Evolutionary conservation across 306 rosid species (phyloP).

Genomic region (barrel medic (Medicago truncatula)): DNA sequence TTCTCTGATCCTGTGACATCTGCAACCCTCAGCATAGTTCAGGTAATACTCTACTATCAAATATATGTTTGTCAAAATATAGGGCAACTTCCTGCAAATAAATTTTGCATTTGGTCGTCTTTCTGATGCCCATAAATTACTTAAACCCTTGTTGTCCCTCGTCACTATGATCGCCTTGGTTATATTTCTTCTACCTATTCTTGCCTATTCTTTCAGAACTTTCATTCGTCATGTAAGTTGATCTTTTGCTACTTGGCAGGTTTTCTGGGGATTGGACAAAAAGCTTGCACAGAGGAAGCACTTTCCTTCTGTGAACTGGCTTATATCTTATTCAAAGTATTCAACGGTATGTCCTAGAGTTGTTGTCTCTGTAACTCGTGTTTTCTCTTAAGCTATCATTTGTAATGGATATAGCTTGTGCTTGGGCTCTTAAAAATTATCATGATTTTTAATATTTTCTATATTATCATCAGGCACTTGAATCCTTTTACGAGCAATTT

Average conservation of each 20-base stretch:
- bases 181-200: slow-evolving; percentile 25
- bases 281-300: slow-evolving; percentile 99
- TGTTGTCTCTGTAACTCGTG: slow-evolving; percentile 23
- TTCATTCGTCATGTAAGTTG: slow-evolving; percentile 30
- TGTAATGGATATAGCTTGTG: slow-evolving; percentile 29
- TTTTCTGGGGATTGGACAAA: slow-evolving; percentile 99
- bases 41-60: slow-evolving; percentile 59
- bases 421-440: slow-evolving; percentile 1
- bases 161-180: neutral
- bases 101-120: slow-evolving; percentile 9
- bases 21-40: slow-evolving; percentile 99
- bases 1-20: slow-evolving; percentile 99
- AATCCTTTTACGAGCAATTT: slow-evolving; percentile 88
- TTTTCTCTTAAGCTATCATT: slow-evolving; percentile 30
- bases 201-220: neutral
- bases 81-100: slow-evolving; percentile 8
- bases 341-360: slow-evolving; percentile 65
- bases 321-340: slow-evolving; percentile 95
- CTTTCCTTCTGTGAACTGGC: slow-evolving; percentile 99
- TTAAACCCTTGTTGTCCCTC: neutral
- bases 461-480: slow-evolving; percentile 74
- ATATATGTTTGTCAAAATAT: slow-evolving; percentile 30
- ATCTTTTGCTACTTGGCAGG: slow-evolving; percentile 55
- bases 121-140: slow-evolving; percentile 4
- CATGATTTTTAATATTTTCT: slow-evolving; percentile 1